Base-by-base conservation (phyloP, 192 early-diverging fungal species). In the Backusella parvicylindrica region DNA sequence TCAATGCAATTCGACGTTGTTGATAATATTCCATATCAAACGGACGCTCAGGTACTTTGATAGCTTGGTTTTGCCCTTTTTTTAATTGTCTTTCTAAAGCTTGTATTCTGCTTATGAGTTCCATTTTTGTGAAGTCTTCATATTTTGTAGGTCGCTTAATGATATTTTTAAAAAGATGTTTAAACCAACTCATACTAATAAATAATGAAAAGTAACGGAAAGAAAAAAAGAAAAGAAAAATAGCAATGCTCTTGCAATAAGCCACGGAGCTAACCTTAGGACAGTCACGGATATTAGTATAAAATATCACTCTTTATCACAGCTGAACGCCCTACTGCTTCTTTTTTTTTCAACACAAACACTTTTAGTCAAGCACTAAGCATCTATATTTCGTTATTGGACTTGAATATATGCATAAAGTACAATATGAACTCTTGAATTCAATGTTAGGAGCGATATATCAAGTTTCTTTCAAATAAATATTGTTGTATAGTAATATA, bases 11-110 rank as follows among this genome's bases (percentile, higher is more conserved):
- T 64, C 87, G 89, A 26, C 95, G 91, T 73, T 89, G 84, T 28
- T 91, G 81, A 72, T 96, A 92, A 70, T 86, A 85, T 37, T 84
- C 77, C 84, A 96, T 94, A 71, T 96, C 95, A 68, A 98, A 96
- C 6, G 81, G 85, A 21, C 23, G 47, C 12, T 70, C 13, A 41
- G 21, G 47, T 68, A 15, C 38, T 73, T 63, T 65, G 33, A 43
- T n/a, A 32, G 26, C 49, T 47, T 41, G 38, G 26, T 32, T 75
- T 49, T 33, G 26, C 16, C 16, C 49, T 4, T n/a, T 49, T 60
- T n/a, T 49, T 26, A 26, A 65, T 64, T 65, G 49, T 37, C 36
- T 9, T 66, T 92, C 89, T 0, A 91, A 79, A 3, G 56, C 2
- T 6, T 65, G 72, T 31, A 92, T 73, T 15, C 84, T 80, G 32